Evolutionary conservation across 2,329 filamentous ascomycete species (phyloP).

Genomic region (Botrytis aclada): DNA sequence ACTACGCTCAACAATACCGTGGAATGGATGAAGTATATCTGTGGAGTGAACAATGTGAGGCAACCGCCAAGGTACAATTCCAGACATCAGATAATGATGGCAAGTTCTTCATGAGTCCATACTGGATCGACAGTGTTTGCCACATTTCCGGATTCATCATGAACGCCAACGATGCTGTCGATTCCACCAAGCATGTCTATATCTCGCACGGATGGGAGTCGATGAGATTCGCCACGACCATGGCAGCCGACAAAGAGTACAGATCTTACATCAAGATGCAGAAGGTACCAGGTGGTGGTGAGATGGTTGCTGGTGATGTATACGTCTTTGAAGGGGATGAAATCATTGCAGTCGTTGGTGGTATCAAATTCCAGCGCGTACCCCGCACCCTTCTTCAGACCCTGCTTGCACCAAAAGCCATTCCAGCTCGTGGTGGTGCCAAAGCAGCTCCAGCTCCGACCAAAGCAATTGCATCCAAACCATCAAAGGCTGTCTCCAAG

Average conservation of each 20-base stretch:
- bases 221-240: conserved; percentile 28
- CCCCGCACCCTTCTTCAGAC: conserved; percentile 19
- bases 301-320: conserved; percentile 39
- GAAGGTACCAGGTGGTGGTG: conserved; percentile 34
- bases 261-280: conserved; percentile 34
- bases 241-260: conserved; percentile 28
- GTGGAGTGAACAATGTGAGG: conserved; percentile 46
- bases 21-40: conserved; percentile 57
- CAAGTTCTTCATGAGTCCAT: conserved; percentile 54
- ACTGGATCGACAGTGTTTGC: conserved; percentile 58
- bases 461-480: not conserved
- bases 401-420: conserved; percentile 17
- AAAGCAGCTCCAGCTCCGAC: conserved; percentile 1
- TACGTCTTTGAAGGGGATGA: conserved; percentile 39
- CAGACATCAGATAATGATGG: conserved; percentile 48
- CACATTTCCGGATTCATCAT: conserved; percentile 61
- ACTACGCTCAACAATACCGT: conserved; percentile 51
- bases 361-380: conserved; percentile 29
- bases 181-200: conserved; percentile 31
- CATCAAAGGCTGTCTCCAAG: not conserved
- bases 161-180: conserved; percentile 47
- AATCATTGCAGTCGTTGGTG: conserved; percentile 38
- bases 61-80: conserved; percentile 45
- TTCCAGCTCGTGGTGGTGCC: not conserved
- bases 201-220: conserved; percentile 34